Percentiles rank a stretch among this genome's conserved stretches.
Evolutionary conservation across 176 grass and related monocot genomes (phyloP).

Genomic region (Oryza rufipogon): DNA sequence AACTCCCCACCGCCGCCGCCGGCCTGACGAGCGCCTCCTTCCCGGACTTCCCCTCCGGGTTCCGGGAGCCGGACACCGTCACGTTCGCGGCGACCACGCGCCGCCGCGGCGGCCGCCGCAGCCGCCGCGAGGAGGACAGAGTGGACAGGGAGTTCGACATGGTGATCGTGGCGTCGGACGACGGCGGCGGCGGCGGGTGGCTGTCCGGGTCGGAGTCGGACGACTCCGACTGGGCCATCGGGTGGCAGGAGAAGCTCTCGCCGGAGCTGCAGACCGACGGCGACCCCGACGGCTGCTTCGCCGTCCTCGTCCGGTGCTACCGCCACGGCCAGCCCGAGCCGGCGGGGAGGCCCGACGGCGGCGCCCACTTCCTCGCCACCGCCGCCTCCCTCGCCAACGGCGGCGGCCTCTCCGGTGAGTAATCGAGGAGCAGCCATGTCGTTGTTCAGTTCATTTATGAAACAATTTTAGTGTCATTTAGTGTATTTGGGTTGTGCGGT

Average conservation of each 20-base stretch:
- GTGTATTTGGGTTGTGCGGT: not conserved
- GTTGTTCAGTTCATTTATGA: slow-evolving; percentile 23
- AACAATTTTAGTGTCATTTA: not conserved
- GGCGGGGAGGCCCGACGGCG: slow-evolving; percentile 31
- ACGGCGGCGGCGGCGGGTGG: slow-evolving; percentile 70
- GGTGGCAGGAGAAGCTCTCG: slow-evolving; percentile 73
- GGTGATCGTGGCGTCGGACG: slow-evolving; percentile 78
- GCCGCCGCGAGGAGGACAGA: slow-evolving; percentile 29
- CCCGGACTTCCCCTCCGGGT: slow-evolving; percentile 58
- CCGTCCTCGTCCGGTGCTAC: slow-evolving; percentile 83
- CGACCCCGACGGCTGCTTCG: slow-evolving; percentile 65
- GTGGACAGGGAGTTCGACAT: slow-evolving; percentile 81
- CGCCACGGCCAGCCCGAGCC: slow-evolving; percentile 48
- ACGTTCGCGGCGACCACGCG: slow-evolving; percentile 32
- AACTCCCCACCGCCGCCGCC: slow-evolving; percentile 28
- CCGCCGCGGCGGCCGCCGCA: slow-evolving; percentile 22
- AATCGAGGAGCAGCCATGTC: not conserved
- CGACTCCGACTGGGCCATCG: slow-evolving; percentile 84
- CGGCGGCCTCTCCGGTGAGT: slow-evolving; percentile 53
- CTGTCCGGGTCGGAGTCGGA: slow-evolving; percentile 72
- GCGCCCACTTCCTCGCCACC: slow-evolving; percentile 34
- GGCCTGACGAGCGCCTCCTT: slow-evolving; percentile 39
- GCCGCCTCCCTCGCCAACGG: slow-evolving; percentile 26
- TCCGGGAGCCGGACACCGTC: slow-evolving; percentile 54
- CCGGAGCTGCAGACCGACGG: slow-evolving; percentile 62